These are phyloP conservation scores for Arachnomyces sp. DNA, from an alignment of 2,329 filamentous ascomycete species.

Conservation along the genomic window DNA sequence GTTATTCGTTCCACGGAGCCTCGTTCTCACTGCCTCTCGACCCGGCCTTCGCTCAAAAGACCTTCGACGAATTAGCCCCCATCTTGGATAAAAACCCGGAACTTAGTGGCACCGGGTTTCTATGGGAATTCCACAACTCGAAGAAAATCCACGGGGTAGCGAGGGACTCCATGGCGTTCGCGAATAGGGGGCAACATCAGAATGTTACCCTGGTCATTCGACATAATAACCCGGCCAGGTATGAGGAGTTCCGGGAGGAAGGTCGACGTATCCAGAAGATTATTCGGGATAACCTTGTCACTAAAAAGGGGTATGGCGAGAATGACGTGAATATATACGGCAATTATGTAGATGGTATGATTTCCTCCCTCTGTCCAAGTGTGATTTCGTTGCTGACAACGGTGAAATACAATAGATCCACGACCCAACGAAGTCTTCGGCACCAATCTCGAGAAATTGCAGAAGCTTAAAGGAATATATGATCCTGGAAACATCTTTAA, in stretches of 20 bases:
- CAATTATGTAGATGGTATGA: constrained; percentile 21
- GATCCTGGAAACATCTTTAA: constrained; percentile 42
- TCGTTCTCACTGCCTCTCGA: constrained; percentile 32
- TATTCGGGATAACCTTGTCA: constrained; percentile 19
- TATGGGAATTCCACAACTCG: constrained; percentile 34
- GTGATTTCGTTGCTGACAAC: constrained; percentile 15
- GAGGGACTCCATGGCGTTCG: constrained; percentile 31
- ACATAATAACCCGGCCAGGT: constrained; percentile 29
- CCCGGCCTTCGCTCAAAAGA: constrained; percentile 20
- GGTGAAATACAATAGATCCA: constrained; percentile 22
- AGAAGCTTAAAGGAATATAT: constrained; percentile 38
- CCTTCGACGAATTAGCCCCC: constrained; percentile 19
- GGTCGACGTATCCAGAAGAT: constrained; percentile 25
- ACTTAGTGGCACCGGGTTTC: constrained; percentile 19
- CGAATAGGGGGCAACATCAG: constrained; percentile 33
- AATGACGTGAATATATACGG: constrained; percentile 23
- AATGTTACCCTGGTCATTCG: constrained; percentile 31
- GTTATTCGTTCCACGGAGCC: constrained; percentile 30
- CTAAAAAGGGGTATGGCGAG: constrained; percentile 1
- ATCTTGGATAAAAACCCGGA: constrained; percentile 18
- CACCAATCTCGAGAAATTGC: constrained; percentile 33
- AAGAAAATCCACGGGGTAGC: constrained; percentile 24
- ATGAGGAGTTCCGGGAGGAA: constrained; percentile 26
- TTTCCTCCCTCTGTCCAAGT: constrained; percentile 14
- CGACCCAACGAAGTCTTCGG: constrained; percentile 37